These are phyloP conservation scores for Torulaspora globosa DNA, from an alignment of 1,139 yeast genomes.

Conservation along the genomic window DNA sequence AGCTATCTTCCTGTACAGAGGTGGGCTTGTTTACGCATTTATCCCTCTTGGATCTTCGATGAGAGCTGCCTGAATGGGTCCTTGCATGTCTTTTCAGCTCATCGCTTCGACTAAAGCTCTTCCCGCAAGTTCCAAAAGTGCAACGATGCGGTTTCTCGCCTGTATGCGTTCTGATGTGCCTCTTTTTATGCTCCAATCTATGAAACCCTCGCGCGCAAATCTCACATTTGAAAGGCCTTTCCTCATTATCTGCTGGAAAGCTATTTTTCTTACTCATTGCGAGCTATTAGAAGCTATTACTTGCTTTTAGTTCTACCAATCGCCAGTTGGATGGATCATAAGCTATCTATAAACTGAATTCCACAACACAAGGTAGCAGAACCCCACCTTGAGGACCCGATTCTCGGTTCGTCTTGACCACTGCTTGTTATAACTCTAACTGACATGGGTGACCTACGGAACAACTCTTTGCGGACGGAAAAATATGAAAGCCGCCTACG, in stretches of 20 bases:
- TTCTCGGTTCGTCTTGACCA: not conserved
- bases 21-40: constrained; percentile 12
- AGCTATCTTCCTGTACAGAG: constrained; percentile 1
- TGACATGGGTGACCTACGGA: not conserved
- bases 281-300: too few relatives aligned
- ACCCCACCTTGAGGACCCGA: too few relatives aligned
- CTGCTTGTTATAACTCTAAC: not conserved
- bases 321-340: too few relatives aligned
- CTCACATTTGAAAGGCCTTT: constrained; percentile 80
- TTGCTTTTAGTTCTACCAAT: too few relatives aligned
- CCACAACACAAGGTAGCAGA: too few relatives aligned
- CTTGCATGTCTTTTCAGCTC: constrained; percentile 87
- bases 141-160: constrained; percentile 95
- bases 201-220: constrained; percentile 90
- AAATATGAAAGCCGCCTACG: constrained; percentile 3
- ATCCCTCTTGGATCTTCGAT: constrained; percentile 18
- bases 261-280: constrained; percentile 8
- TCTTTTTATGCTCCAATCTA: constrained; percentile 86
- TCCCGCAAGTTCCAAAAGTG: constrained; percentile 79
- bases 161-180: constrained; percentile 92
- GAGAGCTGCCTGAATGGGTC: constrained; percentile 49
- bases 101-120: constrained; percentile 81
- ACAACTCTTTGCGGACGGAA: constrained; percentile 1
- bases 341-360: too few relatives aligned
- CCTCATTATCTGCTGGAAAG: constrained; percentile 26